A percentile compares a stretch with the other conserved stretches of the same genome.
phyloP scores from a whole-genome alignment of 2,329 filamentous ascomycete genomes.

The Endoconidiophora polonica region DNA sequence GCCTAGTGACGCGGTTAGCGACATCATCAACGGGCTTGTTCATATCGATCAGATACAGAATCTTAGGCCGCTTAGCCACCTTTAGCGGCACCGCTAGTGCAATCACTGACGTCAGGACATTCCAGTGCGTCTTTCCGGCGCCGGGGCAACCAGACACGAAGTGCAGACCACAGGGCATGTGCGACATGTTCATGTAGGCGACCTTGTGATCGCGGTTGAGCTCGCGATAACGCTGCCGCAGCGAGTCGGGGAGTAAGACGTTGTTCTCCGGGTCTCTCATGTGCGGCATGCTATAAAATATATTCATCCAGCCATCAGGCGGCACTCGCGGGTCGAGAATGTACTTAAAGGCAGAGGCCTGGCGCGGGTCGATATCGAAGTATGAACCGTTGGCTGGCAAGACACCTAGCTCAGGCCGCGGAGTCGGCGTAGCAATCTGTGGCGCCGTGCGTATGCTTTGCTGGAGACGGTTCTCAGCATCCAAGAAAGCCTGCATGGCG shows the following conservation, averaged over 20 bases:
- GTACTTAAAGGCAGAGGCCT: constrained; percentile 19
- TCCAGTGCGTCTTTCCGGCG: constrained; percentile 32
- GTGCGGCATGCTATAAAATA: constrained; percentile 20
- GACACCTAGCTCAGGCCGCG: background rate
- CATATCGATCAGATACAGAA: constrained; percentile 31
- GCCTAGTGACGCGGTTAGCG: constrained; percentile 24
- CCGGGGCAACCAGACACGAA: constrained; percentile 31
- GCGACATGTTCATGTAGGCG: constrained; percentile 21
- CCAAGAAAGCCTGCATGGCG: constrained; percentile 11
- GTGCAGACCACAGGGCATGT: constrained; percentile 26
- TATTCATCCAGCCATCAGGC: constrained; percentile 15
- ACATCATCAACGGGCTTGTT: constrained; percentile 31
- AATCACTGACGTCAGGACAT: constrained; percentile 25
- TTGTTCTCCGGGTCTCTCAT: constrained; percentile 18
- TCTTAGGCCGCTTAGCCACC: constrained; percentile 14
- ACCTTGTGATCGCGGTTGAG: constrained; percentile 24
- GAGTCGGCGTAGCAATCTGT: too few relatives aligned
- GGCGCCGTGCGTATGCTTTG: constrained; percentile 5
- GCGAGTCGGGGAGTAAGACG: constrained; percentile 14
- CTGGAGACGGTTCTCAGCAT: background rate
- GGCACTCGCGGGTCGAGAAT: constrained; percentile 19
- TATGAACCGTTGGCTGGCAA: background rate
- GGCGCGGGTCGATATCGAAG: constrained; percentile 2
- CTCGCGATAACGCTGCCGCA: constrained; percentile 19
- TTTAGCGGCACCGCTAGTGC: constrained; percentile 15